Evolutionary conservation across 2,329 filamentous ascomycete species (phyloP).

Genomic region (Dactylellina haptotyla): DNA sequence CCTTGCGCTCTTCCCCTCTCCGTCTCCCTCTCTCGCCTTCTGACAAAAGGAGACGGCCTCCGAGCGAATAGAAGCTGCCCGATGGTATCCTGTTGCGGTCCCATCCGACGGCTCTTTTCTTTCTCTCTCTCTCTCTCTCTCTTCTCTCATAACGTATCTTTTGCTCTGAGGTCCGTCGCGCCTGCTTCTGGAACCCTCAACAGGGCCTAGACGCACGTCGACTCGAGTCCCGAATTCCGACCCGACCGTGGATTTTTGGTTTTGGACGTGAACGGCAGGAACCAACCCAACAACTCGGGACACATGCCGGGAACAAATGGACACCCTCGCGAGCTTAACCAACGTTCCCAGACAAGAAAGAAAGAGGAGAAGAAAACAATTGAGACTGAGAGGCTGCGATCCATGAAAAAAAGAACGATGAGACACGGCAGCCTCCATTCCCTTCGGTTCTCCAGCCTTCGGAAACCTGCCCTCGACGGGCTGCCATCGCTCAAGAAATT

Average conservation of each 20-base stretch:
- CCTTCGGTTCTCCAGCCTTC: not conserved
- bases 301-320: slow-evolving; percentile 29
- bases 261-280: slow-evolving; percentile 38
- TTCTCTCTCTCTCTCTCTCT: not conserved
- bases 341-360: slow-evolving; percentile 8
- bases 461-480: not conserved
- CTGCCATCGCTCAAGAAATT: not conserved
- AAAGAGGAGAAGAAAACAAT: not conserved
- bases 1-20: slow-evolving; percentile 16
- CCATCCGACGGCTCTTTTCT: slow-evolving; percentile 25
- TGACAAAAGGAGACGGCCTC: slow-evolving; percentile 4
- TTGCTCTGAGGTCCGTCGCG: slow-evolving; percentile 24
- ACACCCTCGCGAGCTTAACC: slow-evolving; percentile 33
- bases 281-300: slow-evolving; percentile 47
- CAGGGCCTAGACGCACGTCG: slow-evolving; percentile 24
- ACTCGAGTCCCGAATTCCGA: slow-evolving; percentile 9
- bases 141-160: not conserved
- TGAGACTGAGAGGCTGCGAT: not conserved
- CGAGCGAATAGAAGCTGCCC: not conserved
- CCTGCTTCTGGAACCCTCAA: slow-evolving; percentile 20
- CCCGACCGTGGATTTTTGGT: not conserved
- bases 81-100: no score
- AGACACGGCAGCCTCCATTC: not conserved
- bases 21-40: slow-evolving; percentile 3
- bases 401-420: not conserved